Conservation (phyloP, 2,329 filamentous ascomycete species). For the Didymella lethalis region DNA sequence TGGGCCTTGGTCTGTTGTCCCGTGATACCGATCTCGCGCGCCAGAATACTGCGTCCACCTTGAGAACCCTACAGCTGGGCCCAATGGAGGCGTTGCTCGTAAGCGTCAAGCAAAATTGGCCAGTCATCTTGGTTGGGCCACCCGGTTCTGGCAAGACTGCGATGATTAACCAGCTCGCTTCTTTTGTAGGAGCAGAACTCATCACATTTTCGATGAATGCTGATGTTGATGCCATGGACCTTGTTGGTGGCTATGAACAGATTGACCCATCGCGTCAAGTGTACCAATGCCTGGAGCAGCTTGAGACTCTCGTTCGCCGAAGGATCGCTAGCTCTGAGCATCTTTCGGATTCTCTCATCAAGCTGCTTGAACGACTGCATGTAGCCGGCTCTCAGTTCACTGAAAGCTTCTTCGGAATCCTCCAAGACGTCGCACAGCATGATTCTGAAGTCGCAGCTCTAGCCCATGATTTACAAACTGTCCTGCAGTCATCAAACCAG, state of each 20-base stretch:
- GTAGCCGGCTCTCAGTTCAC: not conserved
- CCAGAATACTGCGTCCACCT: constrained; percentile 29
- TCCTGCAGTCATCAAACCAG: constrained; percentile 62
- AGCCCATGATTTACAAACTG: constrained; percentile 58
- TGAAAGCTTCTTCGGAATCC: constrained; percentile 20
- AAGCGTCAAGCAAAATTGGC: constrained; percentile 85
- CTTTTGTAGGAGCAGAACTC: constrained; percentile 75
- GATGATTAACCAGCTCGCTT: constrained; percentile 81
- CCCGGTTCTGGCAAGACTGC: constrained; percentile 88
- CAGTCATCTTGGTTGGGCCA: constrained; percentile 85
- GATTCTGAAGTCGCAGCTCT: constrained; percentile 40
- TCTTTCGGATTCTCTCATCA: constrained; percentile 17
- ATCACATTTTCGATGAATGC: constrained; percentile 89
- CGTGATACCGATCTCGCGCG: constrained; percentile 60
- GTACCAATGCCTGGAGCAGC: constrained; percentile 64
- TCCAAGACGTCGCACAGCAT: constrained; percentile 24
- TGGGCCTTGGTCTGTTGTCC: constrained; percentile 76
- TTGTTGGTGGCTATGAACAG: constrained; percentile 97
- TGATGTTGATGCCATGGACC: constrained; percentile 95
- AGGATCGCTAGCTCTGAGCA: constrained; percentile 27
- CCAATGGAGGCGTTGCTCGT: constrained; percentile 87
- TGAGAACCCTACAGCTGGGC: constrained; percentile 63
- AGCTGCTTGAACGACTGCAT: constrained; percentile 37
- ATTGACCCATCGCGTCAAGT: constrained; percentile 80
- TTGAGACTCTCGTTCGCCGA: constrained; percentile 62